These are phyloP conservation scores for Suillus tomentosus DNA, from an alignment of 768 basidiomycete genomes.

Conservation along the genomic window DNA sequence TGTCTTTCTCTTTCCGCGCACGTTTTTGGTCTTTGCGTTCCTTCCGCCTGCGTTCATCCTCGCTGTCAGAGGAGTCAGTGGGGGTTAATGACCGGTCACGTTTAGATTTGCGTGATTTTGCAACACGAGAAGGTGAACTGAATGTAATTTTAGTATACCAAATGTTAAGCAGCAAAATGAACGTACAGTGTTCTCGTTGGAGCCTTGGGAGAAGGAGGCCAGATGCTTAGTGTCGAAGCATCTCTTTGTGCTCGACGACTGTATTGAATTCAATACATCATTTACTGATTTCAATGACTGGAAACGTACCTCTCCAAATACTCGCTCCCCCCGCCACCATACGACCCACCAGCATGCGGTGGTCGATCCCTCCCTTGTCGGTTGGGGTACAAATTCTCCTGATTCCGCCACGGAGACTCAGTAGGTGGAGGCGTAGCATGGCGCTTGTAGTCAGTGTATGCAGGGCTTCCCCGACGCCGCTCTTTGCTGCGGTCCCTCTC, in stretches of 20 bases:
- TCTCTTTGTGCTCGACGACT: slow-evolving; percentile 77
- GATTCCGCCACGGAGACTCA: slow-evolving; percentile 47
- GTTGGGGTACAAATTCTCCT: slow-evolving; percentile 59
- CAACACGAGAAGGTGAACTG: slow-evolving; percentile 58
- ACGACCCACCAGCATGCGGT: slow-evolving; percentile 33
- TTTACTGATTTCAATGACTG: neutral
- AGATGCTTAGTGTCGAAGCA: slow-evolving; percentile 57
- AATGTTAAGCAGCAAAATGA: neutral
- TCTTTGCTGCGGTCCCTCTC: slow-evolving; percentile 27
- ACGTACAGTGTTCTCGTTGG: slow-evolving; percentile 60
- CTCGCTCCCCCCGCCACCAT: slow-evolving; percentile 40
- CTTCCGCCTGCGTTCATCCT: slow-evolving; percentile 58
- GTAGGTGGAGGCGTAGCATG: slow-evolving; percentile 40
- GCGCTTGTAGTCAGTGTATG: slow-evolving; percentile 60
- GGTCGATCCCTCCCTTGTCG: slow-evolving; percentile 34
- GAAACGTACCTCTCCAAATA: slow-evolving; percentile 67
- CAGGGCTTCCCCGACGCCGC: slow-evolving; percentile 52
- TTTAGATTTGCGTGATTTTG: slow-evolving; percentile 57
- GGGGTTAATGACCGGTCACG: slow-evolving; percentile 50
- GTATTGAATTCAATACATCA: neutral
- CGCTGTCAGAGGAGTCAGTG: slow-evolving; percentile 49
- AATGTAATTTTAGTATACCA: slow-evolving; percentile 3
- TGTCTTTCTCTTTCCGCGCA: slow-evolving; percentile 48
- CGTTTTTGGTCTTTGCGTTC: slow-evolving; percentile 65
- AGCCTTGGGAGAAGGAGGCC: slow-evolving; percentile 81